phyloP scores from a whole-genome alignment of 108 stramenopile species.

The Cyclotella distinguenda region DNA sequence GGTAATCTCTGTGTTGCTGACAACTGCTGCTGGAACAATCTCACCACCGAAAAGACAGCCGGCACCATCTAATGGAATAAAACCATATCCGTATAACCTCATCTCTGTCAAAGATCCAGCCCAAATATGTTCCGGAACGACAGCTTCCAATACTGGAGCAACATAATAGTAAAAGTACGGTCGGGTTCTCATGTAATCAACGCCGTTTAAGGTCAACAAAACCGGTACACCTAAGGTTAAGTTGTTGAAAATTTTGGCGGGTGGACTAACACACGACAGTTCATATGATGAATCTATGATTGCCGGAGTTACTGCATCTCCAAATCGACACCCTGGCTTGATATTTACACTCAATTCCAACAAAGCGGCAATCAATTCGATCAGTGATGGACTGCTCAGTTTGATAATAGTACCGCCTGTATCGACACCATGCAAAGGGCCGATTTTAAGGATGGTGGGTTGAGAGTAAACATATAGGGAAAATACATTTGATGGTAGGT shows the following conservation, averaged over 20 bases:
- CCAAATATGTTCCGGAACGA: conserved; percentile 2
- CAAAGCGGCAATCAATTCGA: neutral
- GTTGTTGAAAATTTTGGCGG: neutral
- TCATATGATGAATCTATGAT: neutral
- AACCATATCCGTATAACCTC: neutral
- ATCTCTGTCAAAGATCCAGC: neutral
- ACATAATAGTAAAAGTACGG: neutral
- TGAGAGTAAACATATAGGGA: conserved; percentile 7
- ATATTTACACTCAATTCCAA: neutral
- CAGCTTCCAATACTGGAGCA: neutral
- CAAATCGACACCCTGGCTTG: conserved; percentile 4
- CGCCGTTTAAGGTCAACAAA: conserved; percentile 1
- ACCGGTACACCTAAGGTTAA: neutral
- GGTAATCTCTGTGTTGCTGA: neutral
- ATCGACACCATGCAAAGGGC: conserved; percentile 1
- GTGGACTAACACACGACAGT: neutral
- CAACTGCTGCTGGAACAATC: neutral
- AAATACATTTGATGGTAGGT: neutral
- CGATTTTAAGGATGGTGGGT: neutral
- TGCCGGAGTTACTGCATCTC: neutral
- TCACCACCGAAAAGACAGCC: neutral
- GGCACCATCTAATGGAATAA: neutral
- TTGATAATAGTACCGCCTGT: conserved; percentile 1
- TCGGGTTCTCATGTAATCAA: neutral
- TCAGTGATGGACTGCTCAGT: neutral